Evolutionary conservation across 1,139 yeast species (phyloP), one percentile per base, ranked within the genome.

Genomic region (Spathaspora jeffriesii): DNA sequence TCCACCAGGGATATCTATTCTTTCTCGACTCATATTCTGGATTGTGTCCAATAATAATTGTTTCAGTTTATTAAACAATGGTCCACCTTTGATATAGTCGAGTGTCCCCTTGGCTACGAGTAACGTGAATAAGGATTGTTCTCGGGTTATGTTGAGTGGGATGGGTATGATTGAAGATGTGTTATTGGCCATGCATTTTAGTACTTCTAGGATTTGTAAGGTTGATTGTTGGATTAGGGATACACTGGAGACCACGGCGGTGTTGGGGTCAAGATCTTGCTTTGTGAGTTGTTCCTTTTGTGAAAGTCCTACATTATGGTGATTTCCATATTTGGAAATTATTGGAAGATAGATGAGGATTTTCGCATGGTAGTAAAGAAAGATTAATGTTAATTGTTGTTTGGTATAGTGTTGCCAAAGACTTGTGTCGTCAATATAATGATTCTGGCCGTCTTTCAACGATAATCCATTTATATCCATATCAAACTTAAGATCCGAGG

Each of bases 31-130:
- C 48, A 85, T 64, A 43, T 76, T 78, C 17, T 70, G 65, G 2
- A 84, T 65, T 3, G 84, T 72, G 38, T 71, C 78, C 27, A 73
- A 63, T 32, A 86, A 64, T 43, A 85, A 65, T 32, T 68, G 73
- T 53, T 84, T 85, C 61, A 85, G 82, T 44, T 85, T 89, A 59
- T 81, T 86, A 57, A 85, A 82, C 48, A 90, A 66, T 1, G 93
- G 85, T 0, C 97, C 96, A 22, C 93, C 91, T 60, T 88, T 83
- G 2, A 90, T 84, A 61, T 88, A 89, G 54, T 89, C 96, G 49
- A 90, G 71, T 0, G 90, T 81, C 9, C 96, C 92, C 53, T 84
- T 84, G 1, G 96, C 88, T 17, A 88, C 88, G 47, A 89, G 63
- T 15, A 89, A 69, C 0, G 91, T 78, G 52, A 85, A 76, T 43